Percentiles rank a stretch among this genome's conserved stretches.
Conservation (phyloP, 805 yeast genomes). For the Yarrowia sp. region DNA sequence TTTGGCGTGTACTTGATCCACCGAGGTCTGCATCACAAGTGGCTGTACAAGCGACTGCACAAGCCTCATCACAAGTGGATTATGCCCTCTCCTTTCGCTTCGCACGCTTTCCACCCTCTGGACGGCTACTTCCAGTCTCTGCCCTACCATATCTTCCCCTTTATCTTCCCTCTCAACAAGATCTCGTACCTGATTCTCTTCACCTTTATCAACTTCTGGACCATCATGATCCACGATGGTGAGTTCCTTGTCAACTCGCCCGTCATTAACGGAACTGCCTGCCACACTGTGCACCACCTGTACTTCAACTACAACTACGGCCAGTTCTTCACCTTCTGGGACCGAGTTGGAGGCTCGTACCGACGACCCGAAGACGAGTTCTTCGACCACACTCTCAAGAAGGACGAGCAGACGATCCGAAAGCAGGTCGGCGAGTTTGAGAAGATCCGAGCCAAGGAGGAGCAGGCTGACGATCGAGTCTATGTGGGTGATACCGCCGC, state of each 20-base stretch:
- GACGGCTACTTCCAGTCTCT: slow-evolving; percentile 92
- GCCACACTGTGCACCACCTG: slow-evolving; percentile 95
- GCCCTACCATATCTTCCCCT: slow-evolving; percentile 91
- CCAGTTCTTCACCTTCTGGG: slow-evolving; percentile 98
- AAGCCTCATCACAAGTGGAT: slow-evolving; percentile 99
- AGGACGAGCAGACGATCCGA: slow-evolving; percentile 61
- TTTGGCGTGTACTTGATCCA: slow-evolving; percentile 88
- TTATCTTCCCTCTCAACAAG: slow-evolving; percentile 90
- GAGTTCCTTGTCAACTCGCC: slow-evolving; percentile 93
- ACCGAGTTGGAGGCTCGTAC: slow-evolving; percentile 89
- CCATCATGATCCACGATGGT: slow-evolving; percentile 98
- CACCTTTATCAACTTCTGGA: slow-evolving; percentile 94
- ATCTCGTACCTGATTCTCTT: slow-evolving; percentile 76
- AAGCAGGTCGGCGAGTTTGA: slow-evolving; percentile 75
- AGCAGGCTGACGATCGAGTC: slow-evolving; percentile 65
- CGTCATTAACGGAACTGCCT: slow-evolving; percentile 93
- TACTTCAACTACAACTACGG: slow-evolving; percentile 98
- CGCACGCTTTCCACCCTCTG: slow-evolving; percentile 97
- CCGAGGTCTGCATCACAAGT: slow-evolving; percentile 91
- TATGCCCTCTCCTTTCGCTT: slow-evolving; percentile 96
- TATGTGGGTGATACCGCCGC: slow-evolving; percentile 43
- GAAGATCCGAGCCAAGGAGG: slow-evolving; percentile 79
- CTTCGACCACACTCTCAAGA: slow-evolving; percentile 62
- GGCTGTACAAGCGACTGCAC: slow-evolving; percentile 79
- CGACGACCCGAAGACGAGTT: slow-evolving; percentile 87